Base-by-base conservation (phyloP, 2,329 filamentous ascomycete genomes). In the Achaetomium macrosporum region DNA sequence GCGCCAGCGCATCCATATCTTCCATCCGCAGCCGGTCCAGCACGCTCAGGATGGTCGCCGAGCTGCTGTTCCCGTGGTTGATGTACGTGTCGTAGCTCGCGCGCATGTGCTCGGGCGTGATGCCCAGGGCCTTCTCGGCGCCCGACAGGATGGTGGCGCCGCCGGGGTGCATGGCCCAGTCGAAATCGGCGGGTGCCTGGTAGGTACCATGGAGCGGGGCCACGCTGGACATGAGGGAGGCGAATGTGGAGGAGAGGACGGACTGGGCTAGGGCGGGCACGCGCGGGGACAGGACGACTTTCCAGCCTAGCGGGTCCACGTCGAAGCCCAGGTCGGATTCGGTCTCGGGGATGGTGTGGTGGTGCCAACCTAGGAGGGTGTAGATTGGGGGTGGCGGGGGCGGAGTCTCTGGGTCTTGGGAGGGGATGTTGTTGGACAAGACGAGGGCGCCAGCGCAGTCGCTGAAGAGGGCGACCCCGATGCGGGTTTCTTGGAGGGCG, bases 151-250 rank as follows among this genome's bases (percentile, higher is more conserved):
- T 85, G 1, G 83, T 82, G 0, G 81, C 74, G 16, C 85, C 85
- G 5, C 85, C 85, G 0, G 85, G 85, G 60, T 88, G 85, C 64
- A 88, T 77, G 1, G 84, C 85, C 85, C 85, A 88, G 70, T 88
- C 85, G 58, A 86, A 87, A 54, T 85, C 79, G 0, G 72, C 65
- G 0, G 83, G 71, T 0, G 65, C 58, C n/a, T 66, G 63, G 60
- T 76, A 77, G 8, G 66, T 61, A 5, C 65, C 62, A 1, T 79
- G 76, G 2, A 82, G 66, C 1, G 68, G 57, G 1, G 71, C 39
- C 5, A 57, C 64, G 8, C 74, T 74, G 6, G 74, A 67, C 31
- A 84, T 63, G 13, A 87, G 73, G 25, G 78, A 72, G 15, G 69
- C 61, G 60, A 85, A 86, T 5, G 78, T 73, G 3, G 78, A 75